A percentile compares a stretch with the other conserved stretches of the same genome.
phyloP scores from a whole-genome alignment of 345 rosid species.

The Sisymbrium altissimum region DNA sequence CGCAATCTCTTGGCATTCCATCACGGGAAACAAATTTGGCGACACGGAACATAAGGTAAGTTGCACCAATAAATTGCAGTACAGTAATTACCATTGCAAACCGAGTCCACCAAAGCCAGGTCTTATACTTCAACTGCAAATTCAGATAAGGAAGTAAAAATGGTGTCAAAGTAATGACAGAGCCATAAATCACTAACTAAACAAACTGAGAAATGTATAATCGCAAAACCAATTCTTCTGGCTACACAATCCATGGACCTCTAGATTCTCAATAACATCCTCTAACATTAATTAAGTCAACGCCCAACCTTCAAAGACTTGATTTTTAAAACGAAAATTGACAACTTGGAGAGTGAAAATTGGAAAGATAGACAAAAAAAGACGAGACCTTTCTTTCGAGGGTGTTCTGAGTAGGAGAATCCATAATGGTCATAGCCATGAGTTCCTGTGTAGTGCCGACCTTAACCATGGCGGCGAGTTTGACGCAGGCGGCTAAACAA shows the following conservation, averaged over 20 bases:
- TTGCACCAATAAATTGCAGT: slow-evolving; percentile 60
- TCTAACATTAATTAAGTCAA: background rate
- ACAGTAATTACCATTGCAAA: slow-evolving; percentile 53
- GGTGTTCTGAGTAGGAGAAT: slow-evolving; percentile 50
- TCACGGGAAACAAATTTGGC: slow-evolving; percentile 45
- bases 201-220: background rate
- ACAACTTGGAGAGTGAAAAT: background rate
- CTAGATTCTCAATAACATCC: background rate
- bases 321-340: background rate
- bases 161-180: background rate
- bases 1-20: slow-evolving; percentile 45
- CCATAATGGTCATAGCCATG: slow-evolving; percentile 55
- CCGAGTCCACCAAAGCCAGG: slow-evolving; percentile 85
- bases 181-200: background rate
- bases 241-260: background rate
- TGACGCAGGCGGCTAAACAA: slow-evolving; percentile 48
- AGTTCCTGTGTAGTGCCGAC: slow-evolving; percentile 65
- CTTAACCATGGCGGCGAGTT: slow-evolving; percentile 50
- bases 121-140: slow-evolving; percentile 65
- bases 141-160: background rate
- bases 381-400: slow-evolving; percentile 51
- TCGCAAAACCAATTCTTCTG: background rate
- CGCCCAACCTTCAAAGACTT: background rate
- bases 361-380: background rate
- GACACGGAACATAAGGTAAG: slow-evolving; percentile 54